A percentile compares a stretch with the other conserved stretches of the same genome.
phyloP scores from a whole-genome alignment of 495 filamentous ascomycete species.

The Xylaria longipes region DNA sequence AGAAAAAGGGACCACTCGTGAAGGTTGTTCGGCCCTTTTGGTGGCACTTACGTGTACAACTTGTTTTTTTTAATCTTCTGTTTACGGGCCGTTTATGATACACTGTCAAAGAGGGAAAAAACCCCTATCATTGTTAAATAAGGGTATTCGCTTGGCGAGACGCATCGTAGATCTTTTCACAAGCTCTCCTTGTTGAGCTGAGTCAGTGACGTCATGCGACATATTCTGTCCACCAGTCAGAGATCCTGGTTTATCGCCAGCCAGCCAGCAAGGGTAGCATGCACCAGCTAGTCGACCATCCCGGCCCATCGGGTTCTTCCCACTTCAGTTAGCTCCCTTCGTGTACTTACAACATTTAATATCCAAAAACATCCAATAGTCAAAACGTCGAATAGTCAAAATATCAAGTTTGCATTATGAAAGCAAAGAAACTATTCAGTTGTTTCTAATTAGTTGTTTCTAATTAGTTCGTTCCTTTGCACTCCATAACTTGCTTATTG shows the following conservation, averaged over 20 bases:
- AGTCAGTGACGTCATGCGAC: not conserved
- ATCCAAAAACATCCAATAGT: not conserved
- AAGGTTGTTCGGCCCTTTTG: too few relatives aligned
- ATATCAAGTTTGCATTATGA: not conserved
- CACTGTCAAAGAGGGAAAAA: not conserved
- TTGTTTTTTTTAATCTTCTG: not conserved
- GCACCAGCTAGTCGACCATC: not conserved
- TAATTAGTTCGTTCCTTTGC: too few relatives aligned
- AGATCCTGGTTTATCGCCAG: not conserved
- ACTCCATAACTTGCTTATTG: too few relatives aligned
- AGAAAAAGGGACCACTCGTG: too few relatives aligned
- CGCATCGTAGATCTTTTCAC: not conserved
- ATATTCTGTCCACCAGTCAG: not conserved
- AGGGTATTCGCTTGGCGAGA: conserved; percentile 4
- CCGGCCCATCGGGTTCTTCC: conserved; percentile 3
- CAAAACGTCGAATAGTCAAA: not conserved
- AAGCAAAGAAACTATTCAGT: not conserved
- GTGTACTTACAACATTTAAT: too few relatives aligned
- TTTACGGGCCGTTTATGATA: not conserved
- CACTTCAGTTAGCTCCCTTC: not conserved
- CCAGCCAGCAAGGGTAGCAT: not conserved
- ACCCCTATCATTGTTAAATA: not conserved
- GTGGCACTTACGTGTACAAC: not conserved
- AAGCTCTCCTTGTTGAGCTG: not conserved
- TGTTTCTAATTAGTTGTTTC: not conserved